Percentiles rank a stretch among this genome's conserved stretches.
Evolutionary conservation across 164 flowering plant genomes (phyloP).

Genomic region (Nelumbo lutea): DNA sequence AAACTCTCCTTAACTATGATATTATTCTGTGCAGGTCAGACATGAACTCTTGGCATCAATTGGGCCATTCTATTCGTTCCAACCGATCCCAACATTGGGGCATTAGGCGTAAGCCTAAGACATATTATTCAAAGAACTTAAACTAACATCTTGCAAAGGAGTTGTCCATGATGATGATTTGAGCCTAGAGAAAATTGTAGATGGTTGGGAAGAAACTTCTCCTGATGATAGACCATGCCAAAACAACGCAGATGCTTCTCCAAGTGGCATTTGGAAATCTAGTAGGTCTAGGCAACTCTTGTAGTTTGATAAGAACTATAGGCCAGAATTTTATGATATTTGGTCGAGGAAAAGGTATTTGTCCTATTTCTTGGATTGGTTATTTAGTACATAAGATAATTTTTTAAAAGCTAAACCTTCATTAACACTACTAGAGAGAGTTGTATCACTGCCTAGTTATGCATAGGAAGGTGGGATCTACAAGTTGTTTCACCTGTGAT

Average conservation of each 20-base stretch:
- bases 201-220: slow-evolving; percentile 42
- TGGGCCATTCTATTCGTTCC: slow-evolving; percentile 36
- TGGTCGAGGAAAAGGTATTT: slow-evolving; percentile 68
- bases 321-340: slow-evolving; percentile 95
- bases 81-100: slow-evolving; percentile 69
- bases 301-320: slow-evolving; percentile 82
- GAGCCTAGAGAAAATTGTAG: slow-evolving; percentile 36
- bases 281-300: slow-evolving; percentile 50
- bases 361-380: too few relatives aligned
- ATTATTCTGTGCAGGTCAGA: slow-evolving; percentile 47
- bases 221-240: slow-evolving; percentile 24
- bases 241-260: slow-evolving; percentile 17
- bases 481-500: too few relatives aligned
- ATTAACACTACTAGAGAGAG: too few relatives aligned
- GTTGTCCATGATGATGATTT: slow-evolving; percentile 31
- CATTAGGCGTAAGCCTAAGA: slow-evolving; percentile 65
- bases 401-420: too few relatives aligned
- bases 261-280: slow-evolving; percentile 21
- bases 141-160: slow-evolving; percentile 42
- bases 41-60: slow-evolving; percentile 50
- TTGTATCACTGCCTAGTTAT: too few relatives aligned
- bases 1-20: background rate
- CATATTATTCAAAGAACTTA: slow-evolving; percentile 64
- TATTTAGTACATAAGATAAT: too few relatives aligned
- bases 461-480: too few relatives aligned